These are phyloP conservation scores for Coix lacrymajobi DNA, from an alignment of 176 grass and related monocot genomes.

Conservation along the genomic window DNA sequence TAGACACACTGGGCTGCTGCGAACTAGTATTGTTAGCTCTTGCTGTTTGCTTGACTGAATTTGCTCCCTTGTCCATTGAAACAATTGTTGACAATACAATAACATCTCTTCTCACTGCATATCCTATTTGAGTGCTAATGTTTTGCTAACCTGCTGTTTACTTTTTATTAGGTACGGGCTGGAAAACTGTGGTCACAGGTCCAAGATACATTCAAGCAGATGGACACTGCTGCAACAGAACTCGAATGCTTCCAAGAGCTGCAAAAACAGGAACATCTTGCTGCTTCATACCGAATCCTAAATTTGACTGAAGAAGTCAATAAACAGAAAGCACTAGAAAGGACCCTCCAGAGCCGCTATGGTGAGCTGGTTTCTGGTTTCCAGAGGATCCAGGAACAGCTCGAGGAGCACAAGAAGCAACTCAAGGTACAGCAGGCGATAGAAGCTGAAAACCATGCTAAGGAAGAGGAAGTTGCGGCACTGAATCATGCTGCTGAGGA, in stretches of 20 bases:
- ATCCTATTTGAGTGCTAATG: background rate
- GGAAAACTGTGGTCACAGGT: slow-evolving; percentile 70
- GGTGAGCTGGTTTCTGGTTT: slow-evolving; percentile 52
- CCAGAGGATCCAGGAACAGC: slow-evolving; percentile 47
- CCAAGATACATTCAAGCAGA: slow-evolving; percentile 81
- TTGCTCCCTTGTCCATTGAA: background rate
- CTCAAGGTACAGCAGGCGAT: slow-evolving; percentile 18
- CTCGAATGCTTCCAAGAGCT: slow-evolving; percentile 81
- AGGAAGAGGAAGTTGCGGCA: background rate
- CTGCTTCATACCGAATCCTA: slow-evolving; percentile 54
- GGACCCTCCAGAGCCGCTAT: slow-evolving; percentile 51
- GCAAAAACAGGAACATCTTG: slow-evolving; percentile 82
- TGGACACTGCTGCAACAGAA: slow-evolving; percentile 74
- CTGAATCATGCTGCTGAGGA: slow-evolving; percentile 8
- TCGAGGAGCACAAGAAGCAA: slow-evolving; percentile 55
- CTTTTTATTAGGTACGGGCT: slow-evolving; percentile 39
- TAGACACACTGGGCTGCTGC: background rate
- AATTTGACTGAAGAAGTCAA: slow-evolving; percentile 68
- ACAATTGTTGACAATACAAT: background rate
- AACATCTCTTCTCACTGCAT: background rate
- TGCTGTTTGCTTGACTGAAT: background rate
- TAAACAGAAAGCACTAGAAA: slow-evolving; percentile 73
- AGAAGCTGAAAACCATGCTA: slow-evolving; percentile 20
- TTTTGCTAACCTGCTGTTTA: slow-evolving; percentile 20
- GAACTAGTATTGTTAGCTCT: background rate